These are phyloP conservation scores for Steccherinum ochraceum DNA, from an alignment of 768 basidiomycete species.

Conservation along the genomic window DNA sequence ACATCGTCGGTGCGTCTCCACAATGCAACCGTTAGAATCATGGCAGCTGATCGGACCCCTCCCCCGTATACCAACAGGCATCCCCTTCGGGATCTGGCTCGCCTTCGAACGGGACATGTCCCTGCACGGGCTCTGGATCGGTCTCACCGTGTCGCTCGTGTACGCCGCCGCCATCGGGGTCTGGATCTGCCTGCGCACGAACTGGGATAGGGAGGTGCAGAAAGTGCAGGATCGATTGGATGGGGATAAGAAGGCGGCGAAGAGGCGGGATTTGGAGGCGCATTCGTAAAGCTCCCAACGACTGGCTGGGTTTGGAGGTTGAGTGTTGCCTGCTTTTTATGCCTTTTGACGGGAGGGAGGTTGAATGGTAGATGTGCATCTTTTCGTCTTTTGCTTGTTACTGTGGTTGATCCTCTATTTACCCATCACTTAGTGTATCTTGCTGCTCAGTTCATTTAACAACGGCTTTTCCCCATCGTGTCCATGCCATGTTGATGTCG, in stretches of 20 bases:
- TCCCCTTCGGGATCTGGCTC: constrained; percentile 78
- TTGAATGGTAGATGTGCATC: no score
- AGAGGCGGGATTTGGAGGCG: constrained; percentile 9
- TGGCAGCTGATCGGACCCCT: not conserved
- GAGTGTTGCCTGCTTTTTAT: no score
- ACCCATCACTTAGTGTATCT: no score
- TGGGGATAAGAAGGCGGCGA: constrained; percentile 32
- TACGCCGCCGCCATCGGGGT: constrained; percentile 51
- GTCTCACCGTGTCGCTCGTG: constrained; percentile 62
- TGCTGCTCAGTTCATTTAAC: no score
- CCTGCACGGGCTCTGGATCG: constrained; percentile 80
- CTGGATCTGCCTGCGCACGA: constrained; percentile 45
- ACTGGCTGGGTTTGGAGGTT: no score
- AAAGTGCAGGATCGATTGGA: constrained; percentile 51
- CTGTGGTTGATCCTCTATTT: no score
- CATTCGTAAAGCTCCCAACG: no score
- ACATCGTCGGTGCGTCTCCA: constrained; percentile 50
- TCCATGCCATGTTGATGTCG: no score
- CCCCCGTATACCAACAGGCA: constrained; percentile 44
- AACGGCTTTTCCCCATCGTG: no score
- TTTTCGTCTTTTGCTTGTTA: no score
- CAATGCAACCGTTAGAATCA: not conserved
- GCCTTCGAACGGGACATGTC: constrained; percentile 54
- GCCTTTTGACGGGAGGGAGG: no score
- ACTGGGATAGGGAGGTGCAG: constrained; percentile 66